These are phyloP conservation scores for Pythium brassicae DNA, from an alignment of 352 stramenopile genomes.

Conservation along the genomic window DNA sequence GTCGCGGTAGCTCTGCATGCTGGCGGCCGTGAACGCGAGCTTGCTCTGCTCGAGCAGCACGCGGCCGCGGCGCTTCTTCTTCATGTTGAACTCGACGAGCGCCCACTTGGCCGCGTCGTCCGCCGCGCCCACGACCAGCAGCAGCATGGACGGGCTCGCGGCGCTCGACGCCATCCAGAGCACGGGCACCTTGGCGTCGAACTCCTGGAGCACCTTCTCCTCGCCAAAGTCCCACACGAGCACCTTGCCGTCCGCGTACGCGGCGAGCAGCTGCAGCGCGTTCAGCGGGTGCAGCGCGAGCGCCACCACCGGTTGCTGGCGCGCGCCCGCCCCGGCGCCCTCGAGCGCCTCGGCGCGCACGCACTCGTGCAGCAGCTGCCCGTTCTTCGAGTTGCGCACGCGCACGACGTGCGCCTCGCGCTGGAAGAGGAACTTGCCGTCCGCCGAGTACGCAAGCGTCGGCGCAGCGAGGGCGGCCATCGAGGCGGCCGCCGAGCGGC, in stretches of 20 bases:
- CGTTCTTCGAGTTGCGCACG: slow-evolving; percentile 67
- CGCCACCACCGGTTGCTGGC: slow-evolving; percentile 29
- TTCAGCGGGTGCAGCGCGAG: slow-evolving; percentile 72
- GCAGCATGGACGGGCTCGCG: slow-evolving; percentile 49
- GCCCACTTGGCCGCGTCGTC: slow-evolving; percentile 34
- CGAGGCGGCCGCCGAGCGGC: slow-evolving; percentile 4
- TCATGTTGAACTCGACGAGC: slow-evolving; percentile 69
- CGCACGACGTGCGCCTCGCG: slow-evolving; percentile 67
- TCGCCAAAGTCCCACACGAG: slow-evolving; percentile 76
- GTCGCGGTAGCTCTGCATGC: slow-evolving; percentile 51
- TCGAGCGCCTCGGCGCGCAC: slow-evolving; percentile 21
- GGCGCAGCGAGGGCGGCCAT: slow-evolving; percentile 3
- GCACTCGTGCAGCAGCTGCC: slow-evolving; percentile 72
- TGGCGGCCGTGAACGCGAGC: slow-evolving; percentile 37
- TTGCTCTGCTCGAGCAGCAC: slow-evolving; percentile 47
- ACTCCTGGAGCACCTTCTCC: slow-evolving; percentile 55
- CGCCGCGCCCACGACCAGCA: slow-evolving; percentile 29
- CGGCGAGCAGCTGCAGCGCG: slow-evolving; percentile 56
- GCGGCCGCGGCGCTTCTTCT: slow-evolving; percentile 48
- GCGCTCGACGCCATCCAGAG: slow-evolving; percentile 70
- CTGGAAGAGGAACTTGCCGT: slow-evolving; percentile 79
- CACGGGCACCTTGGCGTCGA: slow-evolving; percentile 38
- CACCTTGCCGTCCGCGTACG: slow-evolving; percentile 63
- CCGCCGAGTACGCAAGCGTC: slow-evolving; percentile 52
- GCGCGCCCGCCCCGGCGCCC: slow-evolving; percentile 3